Evolutionary conservation across 805 yeast species (phyloP), one percentile per base, ranked within the genome.

Genomic region (Maudiozyma barnettii): DNA sequence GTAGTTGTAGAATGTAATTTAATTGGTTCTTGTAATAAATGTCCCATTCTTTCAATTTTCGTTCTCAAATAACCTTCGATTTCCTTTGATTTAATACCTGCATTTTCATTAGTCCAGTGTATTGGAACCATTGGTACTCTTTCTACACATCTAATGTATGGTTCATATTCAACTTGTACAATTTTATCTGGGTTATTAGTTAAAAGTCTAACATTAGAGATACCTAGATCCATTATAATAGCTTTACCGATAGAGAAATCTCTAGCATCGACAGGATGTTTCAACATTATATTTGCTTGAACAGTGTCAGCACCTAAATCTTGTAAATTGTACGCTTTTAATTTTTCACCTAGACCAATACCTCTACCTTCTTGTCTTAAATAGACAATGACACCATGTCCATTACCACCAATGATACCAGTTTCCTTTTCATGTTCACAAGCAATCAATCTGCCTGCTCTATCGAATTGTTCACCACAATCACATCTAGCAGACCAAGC

Each of bases 401-500:
- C 96, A 43, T 74, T 75, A 48, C 75, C 70, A 6, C 95, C 95
- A 5, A 44, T 39, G 10, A 62, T 56, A 10, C 57, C 54, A 8
- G 62, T 51, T 22, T 57, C 58, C 10, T 46, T 42, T 45, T 62
- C 67, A 23, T 50, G 56, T 12, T 60, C 62, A 38, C 61, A 53
- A 9, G 65, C 61, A 91, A 93, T 93, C 39, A 88, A 66, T 52
- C 95, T 75, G 8, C 97, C 99, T 1, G 98, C 98, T 66, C 95
- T 96, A 66, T 93, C 97, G 58, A 93, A 86, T 70, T 93, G 99
- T 67, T 93, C 99, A 19, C 99, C 99, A 68, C 99, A 93, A 67
- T 93, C 99, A 66, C 99, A 93, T 47, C 99, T 76, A 1, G 99
- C 98, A 49, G 91, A 81, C 99, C 99, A 93, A 9, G 97, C 98